Evolutionary conservation across 305 asterid genomes (phyloP).

Genomic region (Solanum hybrid): DNA sequence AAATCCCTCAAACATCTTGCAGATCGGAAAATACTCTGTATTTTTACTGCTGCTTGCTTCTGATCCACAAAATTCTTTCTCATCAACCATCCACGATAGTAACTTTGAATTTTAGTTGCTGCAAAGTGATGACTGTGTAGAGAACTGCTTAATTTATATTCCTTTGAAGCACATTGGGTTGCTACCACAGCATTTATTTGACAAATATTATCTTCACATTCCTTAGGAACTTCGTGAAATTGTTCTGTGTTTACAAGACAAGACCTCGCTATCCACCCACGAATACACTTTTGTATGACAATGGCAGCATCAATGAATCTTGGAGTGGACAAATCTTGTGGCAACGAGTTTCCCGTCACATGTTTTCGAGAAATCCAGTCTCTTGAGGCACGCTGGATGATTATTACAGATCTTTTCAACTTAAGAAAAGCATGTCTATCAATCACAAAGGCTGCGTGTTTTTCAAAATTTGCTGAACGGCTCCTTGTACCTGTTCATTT

Average conservation of each 20-base stretch:
- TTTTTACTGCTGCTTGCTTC: slow-evolving; percentile 37
- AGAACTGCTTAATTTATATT: slow-evolving; percentile 21
- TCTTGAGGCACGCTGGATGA: slow-evolving; percentile 60
- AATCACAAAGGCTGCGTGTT: slow-evolving; percentile 25
- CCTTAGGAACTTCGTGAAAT: slow-evolving; percentile 15
- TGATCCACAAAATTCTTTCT: slow-evolving; percentile 33
- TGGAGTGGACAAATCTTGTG: slow-evolving; percentile 12
- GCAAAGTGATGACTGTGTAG: slow-evolving; percentile 39
- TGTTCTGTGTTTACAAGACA: slow-evolving; percentile 16
- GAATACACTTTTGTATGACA: slow-evolving; percentile 27
- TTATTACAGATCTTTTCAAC: slow-evolving; percentile 33
- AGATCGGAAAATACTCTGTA: slow-evolving; percentile 49
- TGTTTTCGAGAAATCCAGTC: slow-evolving; percentile 37
- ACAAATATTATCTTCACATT: slow-evolving; percentile 16
- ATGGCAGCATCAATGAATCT: slow-evolving; percentile 25
- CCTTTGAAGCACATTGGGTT: slow-evolving; percentile 50
- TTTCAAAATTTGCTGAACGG: slow-evolving; percentile 23
- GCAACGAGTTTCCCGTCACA: slow-evolving; percentile 3
- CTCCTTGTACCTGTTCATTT: slow-evolving; percentile 40
- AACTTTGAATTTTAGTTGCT: slow-evolving; percentile 68
- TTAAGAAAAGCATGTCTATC: slow-evolving; percentile 57
- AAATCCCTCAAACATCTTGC: slow-evolving; percentile 32
- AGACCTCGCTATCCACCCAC: slow-evolving; percentile 25
- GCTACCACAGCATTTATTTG: slow-evolving; percentile 33
- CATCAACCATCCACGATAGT: slow-evolving; percentile 49